Base-by-base conservation (phyloP, 352 stramenopile species). In the Salisapilia sapeloensis region DNA sequence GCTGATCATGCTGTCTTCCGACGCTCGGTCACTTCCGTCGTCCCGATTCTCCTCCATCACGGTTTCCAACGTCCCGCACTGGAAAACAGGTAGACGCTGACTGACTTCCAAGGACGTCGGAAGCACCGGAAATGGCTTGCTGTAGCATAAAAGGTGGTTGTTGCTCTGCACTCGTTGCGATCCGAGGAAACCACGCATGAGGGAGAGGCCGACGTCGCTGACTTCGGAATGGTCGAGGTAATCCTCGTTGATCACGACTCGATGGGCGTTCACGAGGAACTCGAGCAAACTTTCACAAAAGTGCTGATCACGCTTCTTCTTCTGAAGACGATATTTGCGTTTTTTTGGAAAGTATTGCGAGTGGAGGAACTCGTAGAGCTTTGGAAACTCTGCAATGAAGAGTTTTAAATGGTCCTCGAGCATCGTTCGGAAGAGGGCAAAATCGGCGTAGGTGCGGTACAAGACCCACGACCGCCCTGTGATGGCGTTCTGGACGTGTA, bases 271-370 rank as follows among this genome's bases (percentile, higher is more conserved):
- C 39, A 75, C 52, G 24, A 80, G 51, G 34, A 71, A 79, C 27
- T 72, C 55, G 15, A 81, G 57, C 29, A 83, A 83, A 9, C 56
- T 54, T 16, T 75, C 50, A 29, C 63, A 69, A 16, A 61, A 64
- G 27, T 78, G 61, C 34, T 78, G 60, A 17, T 78, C 45, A 15
- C 77, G 48, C 7, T 64, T 75, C 32, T 42, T 48, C 32, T 56
- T 50, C 16, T 66, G 61, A 29, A 55, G 47, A 13, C 56, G 56
- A 33, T 80, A 66, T 40, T 64, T 72, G 46, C 74, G 56, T 38
- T 69, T 76, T 41, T 64, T 64, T 12, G 67, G 67, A 40, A 83
- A 83, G 36, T 75, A 79, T 27, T 80, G 45, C n/a, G 65, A 54
- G 24, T 54, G 41, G 2, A 77, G 32, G 13, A 59, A 42, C 10